Evolutionary conservation across 495 filamentous ascomycete species (phyloP), one percentile per base, ranked within the genome.

Genomic region (Aspergillus saccharolyticus): DNA sequence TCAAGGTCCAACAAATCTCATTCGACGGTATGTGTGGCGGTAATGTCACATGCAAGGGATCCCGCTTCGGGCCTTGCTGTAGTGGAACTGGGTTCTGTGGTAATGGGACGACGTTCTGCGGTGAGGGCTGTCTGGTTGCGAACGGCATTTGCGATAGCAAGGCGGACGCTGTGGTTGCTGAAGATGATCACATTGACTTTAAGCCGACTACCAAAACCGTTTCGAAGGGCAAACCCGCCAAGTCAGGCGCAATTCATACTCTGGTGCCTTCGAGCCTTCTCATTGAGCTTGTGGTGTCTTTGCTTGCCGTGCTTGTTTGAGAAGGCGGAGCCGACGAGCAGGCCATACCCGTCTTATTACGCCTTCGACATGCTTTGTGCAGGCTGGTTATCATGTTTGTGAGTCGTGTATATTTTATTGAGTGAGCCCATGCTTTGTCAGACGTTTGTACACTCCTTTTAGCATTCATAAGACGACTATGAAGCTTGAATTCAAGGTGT

Each of bases 21-120:
- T 25, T 59, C 12, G 79, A 85, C 54, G 82, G 80, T 0, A 76
- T 66, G n/a, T 85, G 83, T 61, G 80, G 81, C 20, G 53, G 56
- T 12, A 73, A 71, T 3, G 64, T 76, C 14, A 83, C 80, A 14
- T 85, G 83, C 60, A 59, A 66, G 8, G 76, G 79, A 1, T 76
- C 71, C 3, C 60, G n/a, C 1, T 76, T 72, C 74, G 79, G 55
- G 7, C 52, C 59, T 61, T 75, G 69, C 72, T 83, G 73, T 68
- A 71, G 57, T 44, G 66, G 57, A 62, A 72, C 54, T 0, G 71
- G 74, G 25, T 70, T 63, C 52, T 84, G 80, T 65, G 81, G 81
- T 8, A 75, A 74, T 49, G 76, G 75, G 0, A 73, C 70, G 8
- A 66, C 70, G 21, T 74, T 81, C 62, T 85, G 82, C 61, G 78